phyloP scores from a whole-genome alignment of 352 stramenopile genomes.

The Globisporangium ultimum region DNA sequence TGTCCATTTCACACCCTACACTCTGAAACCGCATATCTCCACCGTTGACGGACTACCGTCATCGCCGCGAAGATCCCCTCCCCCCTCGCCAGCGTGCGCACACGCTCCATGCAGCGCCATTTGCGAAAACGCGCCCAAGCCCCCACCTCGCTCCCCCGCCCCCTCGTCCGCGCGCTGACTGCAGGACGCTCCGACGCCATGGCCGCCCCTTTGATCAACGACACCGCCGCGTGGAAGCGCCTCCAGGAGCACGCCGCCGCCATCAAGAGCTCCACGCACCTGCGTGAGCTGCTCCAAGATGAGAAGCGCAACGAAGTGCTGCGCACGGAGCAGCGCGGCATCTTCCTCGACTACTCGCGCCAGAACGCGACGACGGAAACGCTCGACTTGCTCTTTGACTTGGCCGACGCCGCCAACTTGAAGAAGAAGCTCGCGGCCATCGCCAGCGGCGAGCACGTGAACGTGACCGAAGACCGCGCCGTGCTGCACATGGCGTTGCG shows the following conservation, averaged over 20 bases:
- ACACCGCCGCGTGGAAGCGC: slow-evolving; percentile 69
- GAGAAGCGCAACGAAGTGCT: slow-evolving; percentile 85
- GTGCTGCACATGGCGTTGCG: slow-evolving; percentile 97
- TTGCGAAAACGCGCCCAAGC: slow-evolving; percentile 17
- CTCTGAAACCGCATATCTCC: no score
- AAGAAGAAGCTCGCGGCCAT: slow-evolving; percentile 90
- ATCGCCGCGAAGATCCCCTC: no score
- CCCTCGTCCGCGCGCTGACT: slow-evolving; percentile 7
- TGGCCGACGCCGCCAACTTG: slow-evolving; percentile 88
- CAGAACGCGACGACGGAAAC: slow-evolving; percentile 90
- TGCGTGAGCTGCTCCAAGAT: slow-evolving; percentile 90
- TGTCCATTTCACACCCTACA: no score
- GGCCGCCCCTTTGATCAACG: slow-evolving; percentile 48
- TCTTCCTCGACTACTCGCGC: slow-evolving; percentile 94
- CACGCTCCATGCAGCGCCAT: not conserved
- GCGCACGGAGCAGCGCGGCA: slow-evolving; percentile 90
- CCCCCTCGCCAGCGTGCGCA: no score
- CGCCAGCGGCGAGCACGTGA: slow-evolving; percentile 92
- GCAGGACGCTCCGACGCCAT: slow-evolving; percentile 11
- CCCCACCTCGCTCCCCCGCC: slow-evolving; percentile 16
- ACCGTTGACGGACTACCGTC: no score
- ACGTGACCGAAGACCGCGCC: slow-evolving; percentile 94
- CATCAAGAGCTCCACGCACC: slow-evolving; percentile 83
- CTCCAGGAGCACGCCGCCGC: slow-evolving; percentile 67
- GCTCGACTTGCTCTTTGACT: slow-evolving; percentile 90